phyloP scores from a whole-genome alignment of 441 rosid genomes.

The Hura crepitans region DNA sequence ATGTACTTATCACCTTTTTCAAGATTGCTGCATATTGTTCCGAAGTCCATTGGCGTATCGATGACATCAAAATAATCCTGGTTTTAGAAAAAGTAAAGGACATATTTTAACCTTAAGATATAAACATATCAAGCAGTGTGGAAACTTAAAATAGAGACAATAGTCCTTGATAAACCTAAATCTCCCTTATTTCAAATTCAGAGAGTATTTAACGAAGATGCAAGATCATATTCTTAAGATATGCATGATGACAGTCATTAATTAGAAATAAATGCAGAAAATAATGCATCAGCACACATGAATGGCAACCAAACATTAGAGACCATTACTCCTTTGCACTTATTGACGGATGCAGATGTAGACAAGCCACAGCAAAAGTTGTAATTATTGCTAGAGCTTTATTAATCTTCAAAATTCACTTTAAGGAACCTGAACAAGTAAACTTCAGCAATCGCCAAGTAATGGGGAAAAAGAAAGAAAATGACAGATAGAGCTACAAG shows the following conservation, averaged over 20 bases:
- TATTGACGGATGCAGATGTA: too few relatives aligned
- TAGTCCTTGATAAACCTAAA: not conserved
- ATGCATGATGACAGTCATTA: not conserved
- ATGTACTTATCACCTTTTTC: conserved; percentile 39
- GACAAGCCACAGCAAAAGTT: not conserved
- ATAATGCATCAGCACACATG: not conserved
- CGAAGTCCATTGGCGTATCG: conserved; percentile 55
- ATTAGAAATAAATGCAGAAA: not conserved
- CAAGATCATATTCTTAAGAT: not conserved
- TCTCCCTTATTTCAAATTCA: not conserved
- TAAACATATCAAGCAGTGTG: not conserved
- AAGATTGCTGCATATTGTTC: conserved; percentile 45
- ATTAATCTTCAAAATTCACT: not conserved
- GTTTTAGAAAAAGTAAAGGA: too few relatives aligned
- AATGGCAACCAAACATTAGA: not conserved
- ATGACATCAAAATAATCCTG: conserved; percentile 45
- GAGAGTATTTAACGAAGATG: not conserved
- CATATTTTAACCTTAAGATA: too few relatives aligned
- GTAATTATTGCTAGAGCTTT: not conserved
- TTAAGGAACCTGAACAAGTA: not conserved
- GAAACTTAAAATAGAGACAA: not conserved
- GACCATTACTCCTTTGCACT: too few relatives aligned
- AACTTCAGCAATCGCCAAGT: too few relatives aligned
- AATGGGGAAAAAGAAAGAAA: too few relatives aligned
- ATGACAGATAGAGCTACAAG: too few relatives aligned